Evolutionary conservation across 1,284 basidiomycete genomes (phyloP), one percentile per base, ranked within the genome.

Genomic region (Cryptococcus sp.): DNA sequence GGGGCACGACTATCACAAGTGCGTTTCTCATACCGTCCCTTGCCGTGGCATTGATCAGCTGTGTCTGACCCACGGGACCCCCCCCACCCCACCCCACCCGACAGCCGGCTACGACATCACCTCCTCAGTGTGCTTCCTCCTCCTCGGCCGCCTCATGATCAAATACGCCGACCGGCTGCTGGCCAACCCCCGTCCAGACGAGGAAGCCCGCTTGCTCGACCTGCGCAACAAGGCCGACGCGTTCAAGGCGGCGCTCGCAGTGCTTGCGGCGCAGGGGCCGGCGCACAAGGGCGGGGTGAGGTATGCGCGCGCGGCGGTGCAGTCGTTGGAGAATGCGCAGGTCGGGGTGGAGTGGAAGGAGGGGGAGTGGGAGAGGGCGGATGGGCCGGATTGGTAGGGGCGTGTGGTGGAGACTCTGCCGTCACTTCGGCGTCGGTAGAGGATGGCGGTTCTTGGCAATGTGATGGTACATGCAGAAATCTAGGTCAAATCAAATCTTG

Each of bases 1-100:
- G 67, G 23, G 62, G 67, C 55, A 9, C n/a, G 24, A 18, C 18
- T 28, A 16, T n/a, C 11, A 7, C 37, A 43, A 11, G 33, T 45
- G 5, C n/a, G 36, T 40, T 39, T 23, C 16, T 45, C 7, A n/a
- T 39, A 39, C 3, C 13, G 4, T 36, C 20, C 9, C 33, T 11
- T 39, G 21, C 36, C n/a, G n/a, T n/a, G n/a, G n/a, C n/a, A n/a
- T n/a, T n/a, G n/a, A n/a, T n/a, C n/a, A 16, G 11, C 15, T 8
- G 16, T 40, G n/a, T 35, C 23, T 50, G 47, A 55, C 16, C 21
- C 20, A 15, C 42, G 9, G 4, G 33, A 12, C n/a, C n/a, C n/a
- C n/a, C n/a, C n/a, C n/a, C n/a, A n/a, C n/a, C n/a, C n/a, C n/a
- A 45, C 35, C 8, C 16, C 23, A 33, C 16, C n/a, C n/a, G n/a